Conservation (phyloP, 495 filamentous ascomycete species). For the Penicillium psychrofluorescens region DNA sequence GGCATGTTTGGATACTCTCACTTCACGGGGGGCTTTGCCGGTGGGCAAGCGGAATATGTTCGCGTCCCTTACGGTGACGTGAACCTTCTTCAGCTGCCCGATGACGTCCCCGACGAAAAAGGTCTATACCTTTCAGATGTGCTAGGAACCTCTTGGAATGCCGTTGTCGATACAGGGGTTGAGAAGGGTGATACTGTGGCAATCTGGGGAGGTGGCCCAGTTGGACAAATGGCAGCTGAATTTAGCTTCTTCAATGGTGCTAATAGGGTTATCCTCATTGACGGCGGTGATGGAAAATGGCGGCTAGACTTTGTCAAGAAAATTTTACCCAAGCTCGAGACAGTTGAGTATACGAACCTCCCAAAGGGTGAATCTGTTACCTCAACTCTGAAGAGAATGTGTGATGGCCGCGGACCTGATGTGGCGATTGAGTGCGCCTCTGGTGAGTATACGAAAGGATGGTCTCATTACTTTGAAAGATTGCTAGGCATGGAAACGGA, state of each 20-base stretch:
- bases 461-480: constrained; percentile 71
- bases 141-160: constrained; percentile 69
- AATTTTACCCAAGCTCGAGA: constrained; percentile 57
- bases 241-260: constrained; percentile 70
- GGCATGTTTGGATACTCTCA: constrained; percentile 49
- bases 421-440: constrained; percentile 78
- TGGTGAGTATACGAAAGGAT: constrained; percentile 79
- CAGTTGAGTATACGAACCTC: constrained; percentile 48
- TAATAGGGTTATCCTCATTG: constrained; percentile 70
- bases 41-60: constrained; percentile 83
- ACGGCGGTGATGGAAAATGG: constrained; percentile 56
- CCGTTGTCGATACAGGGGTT: constrained; percentile 78
- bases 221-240: constrained; percentile 77
- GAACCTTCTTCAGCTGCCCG: constrained; percentile 77
- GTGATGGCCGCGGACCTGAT: constrained; percentile 57
- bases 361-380: constrained; percentile 54
- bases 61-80: constrained; percentile 75
- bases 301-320: constrained; percentile 59
- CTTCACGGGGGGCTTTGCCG: constrained; percentile 83
- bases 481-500: constrained; percentile 74
- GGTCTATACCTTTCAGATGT: constrained; percentile 79
- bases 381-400: constrained; percentile 64
- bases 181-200: constrained; percentile 70
- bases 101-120: constrained; percentile 82
- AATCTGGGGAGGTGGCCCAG: constrained; percentile 37